Evolutionary conservation across 352 stramenopile genomes (phyloP).

Genomic region (Pythium phragmitis): DNA sequence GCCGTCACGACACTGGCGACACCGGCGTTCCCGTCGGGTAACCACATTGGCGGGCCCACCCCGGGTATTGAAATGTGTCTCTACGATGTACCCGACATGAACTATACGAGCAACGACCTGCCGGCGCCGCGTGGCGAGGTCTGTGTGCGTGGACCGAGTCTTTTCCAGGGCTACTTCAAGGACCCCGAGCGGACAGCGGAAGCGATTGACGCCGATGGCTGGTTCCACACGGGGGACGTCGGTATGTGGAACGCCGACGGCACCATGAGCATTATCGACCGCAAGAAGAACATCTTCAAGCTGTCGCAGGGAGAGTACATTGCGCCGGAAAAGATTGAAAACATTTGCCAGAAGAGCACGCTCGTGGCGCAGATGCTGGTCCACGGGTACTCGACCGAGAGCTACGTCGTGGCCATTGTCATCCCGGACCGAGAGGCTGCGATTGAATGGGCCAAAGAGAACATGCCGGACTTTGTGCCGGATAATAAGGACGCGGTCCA

Average conservation of each 20-base stretch:
- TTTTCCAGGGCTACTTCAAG: slow-evolving; percentile 95
- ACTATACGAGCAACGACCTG: slow-evolving; percentile 78
- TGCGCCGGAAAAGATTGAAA: slow-evolving; percentile 96
- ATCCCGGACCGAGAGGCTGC: slow-evolving; percentile 92
- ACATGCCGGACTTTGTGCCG: slow-evolving; percentile 26
- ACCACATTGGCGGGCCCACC: slow-evolving; percentile 91
- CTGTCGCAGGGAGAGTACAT: slow-evolving; percentile 95
- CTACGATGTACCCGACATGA: slow-evolving; percentile 95
- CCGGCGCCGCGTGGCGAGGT: slow-evolving; percentile 76
- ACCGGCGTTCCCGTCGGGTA: slow-evolving; percentile 37
- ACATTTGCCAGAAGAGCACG: slow-evolving; percentile 86
- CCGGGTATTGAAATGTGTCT: slow-evolving; percentile 90
- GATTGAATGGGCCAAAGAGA: slow-evolving; percentile 63
- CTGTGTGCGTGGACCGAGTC: slow-evolving; percentile 77
- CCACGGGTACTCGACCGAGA: slow-evolving; percentile 94
- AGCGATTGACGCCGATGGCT: slow-evolving; percentile 90
- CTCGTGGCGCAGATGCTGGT: slow-evolving; percentile 94
- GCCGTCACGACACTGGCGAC: slow-evolving; percentile 39
- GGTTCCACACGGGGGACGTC: slow-evolving; percentile 97
- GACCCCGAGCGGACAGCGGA: slow-evolving; percentile 90
- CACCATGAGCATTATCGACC: slow-evolving; percentile 88
- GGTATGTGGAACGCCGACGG: slow-evolving; percentile 92
- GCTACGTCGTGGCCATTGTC: slow-evolving; percentile 91
- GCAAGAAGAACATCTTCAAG: slow-evolving; percentile 95
- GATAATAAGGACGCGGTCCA: slow-evolving; percentile 60